Percentiles rank a stretch among this genome's conserved stretches.
These are phyloP conservation scores for Aspergillus versicolor DNA, from an alignment of 2,329 filamentous ascomycete genomes.

Conservation along the genomic window DNA sequence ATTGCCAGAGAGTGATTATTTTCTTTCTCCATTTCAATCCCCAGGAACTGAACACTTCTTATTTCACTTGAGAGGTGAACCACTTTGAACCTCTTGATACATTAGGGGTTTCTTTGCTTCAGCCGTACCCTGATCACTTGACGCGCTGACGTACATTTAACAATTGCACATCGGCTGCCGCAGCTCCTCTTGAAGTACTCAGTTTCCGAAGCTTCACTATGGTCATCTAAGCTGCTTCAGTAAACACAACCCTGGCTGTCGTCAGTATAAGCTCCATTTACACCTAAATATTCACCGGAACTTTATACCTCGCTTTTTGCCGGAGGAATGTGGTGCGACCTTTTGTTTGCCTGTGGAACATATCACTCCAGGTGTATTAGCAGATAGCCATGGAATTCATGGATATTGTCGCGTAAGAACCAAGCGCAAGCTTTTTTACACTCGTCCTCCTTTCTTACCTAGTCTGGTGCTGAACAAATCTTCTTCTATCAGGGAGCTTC, in stretches of 20 bases:
- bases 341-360: constrained; percentile 8
- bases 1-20: constrained; percentile 7
- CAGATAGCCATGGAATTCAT: constrained; percentile 40
- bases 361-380: constrained; percentile 12
- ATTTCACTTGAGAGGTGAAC: neutral
- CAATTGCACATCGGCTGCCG: neutral
- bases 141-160: neutral
- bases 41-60: neutral
- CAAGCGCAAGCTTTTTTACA: neutral
- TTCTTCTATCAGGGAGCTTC: constrained; percentile 38
- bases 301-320: neutral
- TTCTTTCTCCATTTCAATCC: constrained; percentile 9
- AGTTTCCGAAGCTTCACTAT: constrained; percentile 13
- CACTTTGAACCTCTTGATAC: neutral
- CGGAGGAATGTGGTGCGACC: constrained; percentile 20
- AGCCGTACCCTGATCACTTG: neutral
- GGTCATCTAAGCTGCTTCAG: constrained; percentile 14
- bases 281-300: neutral
- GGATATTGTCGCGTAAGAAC: constrained; percentile 40
- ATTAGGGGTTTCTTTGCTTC: neutral
- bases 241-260: neutral
- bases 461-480: constrained; percentile 15
- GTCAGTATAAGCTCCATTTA: neutral
- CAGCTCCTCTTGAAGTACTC: neutral
- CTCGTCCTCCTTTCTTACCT: neutral